Base-by-base conservation (phyloP, 2,329 filamentous ascomycete species). In the Exophiala mesophila region DNA sequence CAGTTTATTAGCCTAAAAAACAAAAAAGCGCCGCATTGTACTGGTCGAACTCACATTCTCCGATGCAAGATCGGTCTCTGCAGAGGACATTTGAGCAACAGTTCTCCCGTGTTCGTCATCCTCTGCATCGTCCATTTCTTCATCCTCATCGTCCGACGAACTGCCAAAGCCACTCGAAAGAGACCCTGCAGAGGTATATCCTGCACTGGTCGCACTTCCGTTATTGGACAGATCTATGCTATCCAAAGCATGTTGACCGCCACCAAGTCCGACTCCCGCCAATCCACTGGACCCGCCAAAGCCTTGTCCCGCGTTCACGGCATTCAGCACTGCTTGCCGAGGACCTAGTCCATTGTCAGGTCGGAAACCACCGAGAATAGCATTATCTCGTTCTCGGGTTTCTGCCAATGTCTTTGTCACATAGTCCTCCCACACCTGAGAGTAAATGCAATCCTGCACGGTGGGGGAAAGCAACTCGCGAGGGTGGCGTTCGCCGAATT, bases 141-240 rank as follows among this genome's bases (percentile, higher is more conserved):
- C 90, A 52, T 97, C 92, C 54, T 97, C 92, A 64, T 96, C 90
- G 56, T 95, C 88, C 58, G 88, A 95, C 36, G 86, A 92, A 66
- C 88, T 94, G 59, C 88, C 89, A 66, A 97, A 97, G 39, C 89
- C 88, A 59, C 86, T 90, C 19, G 92, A 77, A 47, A 95, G 70
- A 20, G 85, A 83, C 37, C 84, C 83, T 29, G 80, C 76, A 57
- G 79, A 82, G 19, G 81, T 79, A 62, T 89, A 90, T 10, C 77
- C 76, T 2, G 83, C 82, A 39, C 83, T 80, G 37, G 82, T 82
- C 46, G 79, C 80, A 45, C 74, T 76, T 48, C 76, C 76, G 55
- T 81, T 79, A 52, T 82, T 72, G 41, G 69, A 78, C 39, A 85
- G 68, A 51, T 89, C 86, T 59, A 88, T 79, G 51, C 68, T 73